Evolutionary conservation across 805 yeast genomes (phyloP).

Genomic region (Blastobotrys parvus): DNA sequence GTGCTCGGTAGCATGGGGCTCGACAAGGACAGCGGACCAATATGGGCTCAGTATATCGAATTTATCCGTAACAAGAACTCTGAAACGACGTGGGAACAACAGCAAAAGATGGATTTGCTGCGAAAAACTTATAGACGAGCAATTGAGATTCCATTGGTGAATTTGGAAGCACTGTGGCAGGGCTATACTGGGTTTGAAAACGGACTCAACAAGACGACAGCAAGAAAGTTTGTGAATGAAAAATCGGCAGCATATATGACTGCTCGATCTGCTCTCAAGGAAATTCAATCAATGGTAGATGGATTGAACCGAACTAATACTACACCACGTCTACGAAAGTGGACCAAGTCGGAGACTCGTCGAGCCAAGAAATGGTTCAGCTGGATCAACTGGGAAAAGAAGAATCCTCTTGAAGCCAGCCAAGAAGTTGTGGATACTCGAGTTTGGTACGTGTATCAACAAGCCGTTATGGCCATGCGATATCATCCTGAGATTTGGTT

Average conservation of each 20-base stretch:
- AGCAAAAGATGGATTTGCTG: constrained; percentile 67
- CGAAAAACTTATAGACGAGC: constrained; percentile 65
- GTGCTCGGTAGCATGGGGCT: constrained; percentile 72
- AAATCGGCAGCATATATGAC: constrained; percentile 78
- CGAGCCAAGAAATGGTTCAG: constrained; percentile 54
- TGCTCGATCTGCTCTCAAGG: constrained; percentile 69
- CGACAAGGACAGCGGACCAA: constrained; percentile 58
- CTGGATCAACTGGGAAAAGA: constrained; percentile 76
- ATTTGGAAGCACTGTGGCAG: constrained; percentile 73
- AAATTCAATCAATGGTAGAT: constrained; percentile 52
- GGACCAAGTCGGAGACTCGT: constrained; percentile 20
- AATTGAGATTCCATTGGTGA: constrained; percentile 65
- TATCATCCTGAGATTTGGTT: constrained; percentile 76
- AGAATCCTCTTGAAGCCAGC: constrained; percentile 55
- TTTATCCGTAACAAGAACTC: constrained; percentile 63
- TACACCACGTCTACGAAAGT: constrained; percentile 24
- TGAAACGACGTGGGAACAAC: constrained; percentile 64
- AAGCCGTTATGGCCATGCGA: constrained; percentile 52
- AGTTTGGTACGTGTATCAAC: constrained; percentile 61
- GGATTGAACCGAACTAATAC: constrained; percentile 36
- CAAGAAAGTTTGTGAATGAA: constrained; percentile 78
- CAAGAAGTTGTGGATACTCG: constrained; percentile 43
- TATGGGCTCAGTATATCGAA: constrained; percentile 80
- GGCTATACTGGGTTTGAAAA: constrained; percentile 79
- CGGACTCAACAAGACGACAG: constrained; percentile 61